Evolutionary conservation across 257 asterid species (phyloP).

Genomic region (Phtheirospermum japonicum): DNA sequence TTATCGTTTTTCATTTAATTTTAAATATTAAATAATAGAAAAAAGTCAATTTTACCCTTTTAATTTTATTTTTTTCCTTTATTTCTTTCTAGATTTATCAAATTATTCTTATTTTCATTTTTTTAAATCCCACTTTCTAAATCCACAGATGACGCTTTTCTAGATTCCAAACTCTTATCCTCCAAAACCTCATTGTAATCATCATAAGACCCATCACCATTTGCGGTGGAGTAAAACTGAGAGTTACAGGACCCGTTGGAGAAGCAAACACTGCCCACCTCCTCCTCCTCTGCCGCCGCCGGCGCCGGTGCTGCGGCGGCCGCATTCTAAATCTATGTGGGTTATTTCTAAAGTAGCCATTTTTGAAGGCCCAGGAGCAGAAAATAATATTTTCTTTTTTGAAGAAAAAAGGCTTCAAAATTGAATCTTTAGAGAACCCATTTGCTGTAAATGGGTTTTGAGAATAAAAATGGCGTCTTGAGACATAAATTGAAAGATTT

Average conservation of each 20-base stretch:
- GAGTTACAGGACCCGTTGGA: conserved; percentile 75
- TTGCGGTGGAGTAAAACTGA: conserved; percentile 75
- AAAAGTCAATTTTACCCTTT: too few species aligned
- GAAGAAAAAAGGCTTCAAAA: conserved; percentile 29
- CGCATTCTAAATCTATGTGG: conserved; percentile 67
- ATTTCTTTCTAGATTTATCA: conserved; percentile 49
- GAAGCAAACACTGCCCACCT: conserved; percentile 56
- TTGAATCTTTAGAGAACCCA: conserved; percentile 30
- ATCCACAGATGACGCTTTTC: conserved; percentile 45
- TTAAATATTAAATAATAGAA: too few species aligned
- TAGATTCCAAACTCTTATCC: conserved; percentile 41
- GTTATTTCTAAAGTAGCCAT: conserved; percentile 45
- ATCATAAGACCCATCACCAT: conserved; percentile 65
- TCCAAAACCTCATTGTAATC: conserved; percentile 46
- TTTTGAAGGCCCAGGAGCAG: conserved; percentile 34
- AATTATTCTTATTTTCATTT: conserved; percentile 36
- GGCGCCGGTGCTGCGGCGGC: conserved; percentile 38
- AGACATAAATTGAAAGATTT: too few species aligned
- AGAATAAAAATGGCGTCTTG: conserved; percentile 13
- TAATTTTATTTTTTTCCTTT: too few species aligned
- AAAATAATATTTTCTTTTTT: conserved; percentile 6
- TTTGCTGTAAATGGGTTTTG: conserved; percentile 6
- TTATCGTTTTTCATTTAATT: too few species aligned
- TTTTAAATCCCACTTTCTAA: conserved; percentile 35
- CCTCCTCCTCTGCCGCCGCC: conserved; percentile 36